Base-by-base conservation (phyloP, 1,284 basidiomycete genomes). In the Acaromyces ingoldii region DNA sequence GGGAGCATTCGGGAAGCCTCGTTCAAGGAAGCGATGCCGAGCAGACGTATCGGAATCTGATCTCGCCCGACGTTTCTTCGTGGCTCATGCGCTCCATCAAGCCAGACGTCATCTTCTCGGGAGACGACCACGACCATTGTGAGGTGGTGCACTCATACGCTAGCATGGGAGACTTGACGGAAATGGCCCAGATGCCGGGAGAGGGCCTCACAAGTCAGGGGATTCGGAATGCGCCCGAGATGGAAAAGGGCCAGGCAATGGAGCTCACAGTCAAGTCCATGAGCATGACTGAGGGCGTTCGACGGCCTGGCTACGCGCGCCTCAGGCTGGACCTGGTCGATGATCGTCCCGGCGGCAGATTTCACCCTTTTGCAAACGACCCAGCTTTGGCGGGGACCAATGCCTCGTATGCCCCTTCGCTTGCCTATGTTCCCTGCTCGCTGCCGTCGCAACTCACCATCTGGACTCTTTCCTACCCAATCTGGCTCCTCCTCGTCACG, bases 41-140 rank as follows among this genome's bases (percentile, higher is more conserved):
- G 3, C 58, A 55, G 4, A 70, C 68, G 9, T 70, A 69, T 38
- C 66, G 67, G 42, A 71, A 70, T 49, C 49, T 63, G 45, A 51
- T 71, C 4, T 51, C 53, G 7, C 11, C 37, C 1, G 57, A 59
- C 17, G 57, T 70, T 1, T 51, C 62, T 0, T 25, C 49, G 11
- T 71, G 64, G 56, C 46, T 71, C 24, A 47, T 71, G 6, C 33
- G 44, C 11, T 31, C 44, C 1, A 54, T 69, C 30, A 49, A 63
- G 26, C 66, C 67, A 0, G 48, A 54, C 17, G 52, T 55, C 0
- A 57, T 71, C 0, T 71, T 71, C 45, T 63, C 62, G 11, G 68
- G 68, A 10, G 67, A 71, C 25, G 66, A 71, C 39, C 68, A 71
- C 49, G 66, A 71, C 37, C 67, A 71, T 38, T 71, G 68, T 51